Conservation (phyloP, 371 early-diverging fungal genomes). For the Rhizopus stolonifer region DNA sequence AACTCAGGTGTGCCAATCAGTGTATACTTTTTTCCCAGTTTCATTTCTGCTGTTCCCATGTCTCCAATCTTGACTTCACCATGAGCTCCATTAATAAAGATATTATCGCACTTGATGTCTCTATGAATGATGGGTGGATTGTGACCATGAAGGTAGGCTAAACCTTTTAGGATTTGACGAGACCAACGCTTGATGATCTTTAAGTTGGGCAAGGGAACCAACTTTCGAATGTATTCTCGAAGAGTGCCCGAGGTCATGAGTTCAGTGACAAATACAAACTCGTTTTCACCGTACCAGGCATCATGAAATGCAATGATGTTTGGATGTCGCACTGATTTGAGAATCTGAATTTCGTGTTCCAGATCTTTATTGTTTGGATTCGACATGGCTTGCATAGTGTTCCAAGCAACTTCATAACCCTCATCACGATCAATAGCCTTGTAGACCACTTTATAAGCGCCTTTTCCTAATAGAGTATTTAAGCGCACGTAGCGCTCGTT, state of each 20-base stretch:
- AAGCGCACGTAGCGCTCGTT: conserved; percentile 68
- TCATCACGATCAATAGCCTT: conserved; percentile 91
- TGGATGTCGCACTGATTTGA: conserved; percentile 80
- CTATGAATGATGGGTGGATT: conserved; percentile 90
- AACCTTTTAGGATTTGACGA: conserved; percentile 81
- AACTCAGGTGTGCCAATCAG: conserved; percentile 92
- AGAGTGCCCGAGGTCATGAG: conserved; percentile 92
- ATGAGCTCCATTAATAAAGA: conserved; percentile 91
- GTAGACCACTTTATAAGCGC: conserved; percentile 91
- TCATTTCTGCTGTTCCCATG: conserved; percentile 82
- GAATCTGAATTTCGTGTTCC: conserved; percentile 77
- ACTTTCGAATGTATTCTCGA: conserved; percentile 67
- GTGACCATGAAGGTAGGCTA: conserved; percentile 82
- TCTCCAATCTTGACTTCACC: conserved; percentile 94
- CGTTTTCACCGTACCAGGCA: conserved; percentile 73
- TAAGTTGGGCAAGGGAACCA: conserved; percentile 59
- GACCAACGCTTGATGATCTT: conserved; percentile 83
- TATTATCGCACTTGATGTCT: conserved; percentile 86
- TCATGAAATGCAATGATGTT: conserved; percentile 88
- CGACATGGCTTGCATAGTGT: conserved; percentile 61
- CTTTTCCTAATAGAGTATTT: conserved; percentile 60
- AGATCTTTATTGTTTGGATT: conserved; percentile 62
- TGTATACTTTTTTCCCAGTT: conserved; percentile 79
- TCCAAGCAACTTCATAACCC: conserved; percentile 95
- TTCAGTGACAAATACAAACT: conserved; percentile 90